Evolutionary conservation across 352 stramenopile species (phyloP), one percentile per base, ranked within the genome.

Genomic region (Phytophthora colocasiae): DNA sequence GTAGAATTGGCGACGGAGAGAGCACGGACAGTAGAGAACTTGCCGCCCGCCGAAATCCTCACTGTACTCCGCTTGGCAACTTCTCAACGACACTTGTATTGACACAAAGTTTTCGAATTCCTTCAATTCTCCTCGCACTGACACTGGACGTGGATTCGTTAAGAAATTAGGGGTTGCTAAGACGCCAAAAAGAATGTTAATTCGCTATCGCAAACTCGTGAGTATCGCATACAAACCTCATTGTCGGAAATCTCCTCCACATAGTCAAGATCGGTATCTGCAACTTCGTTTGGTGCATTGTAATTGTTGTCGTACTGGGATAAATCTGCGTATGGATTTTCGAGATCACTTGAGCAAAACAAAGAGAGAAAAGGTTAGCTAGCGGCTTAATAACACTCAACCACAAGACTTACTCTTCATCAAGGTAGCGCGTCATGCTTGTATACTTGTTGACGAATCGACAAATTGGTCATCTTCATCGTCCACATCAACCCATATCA

Each of bases 191-290:
- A 3, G 43, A 22, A 12, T 52, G 19, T 58, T 24, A 70, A 55
- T 52, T 12, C 11, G 26, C 22, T 22, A 43, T n/a, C 29, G 39
- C 6, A 9, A 52, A 3, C 14, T 26, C 6, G 17, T 47, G 3
- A 10, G 22, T 11, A 26, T 17, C 34, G 2, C 43, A 50, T 41
- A 29, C 17, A 17, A 26, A 92, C 81, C 78, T 92, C 81, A 40
- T 85, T 72, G 60, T 92, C 83, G 11, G 81, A 89, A 6, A 92
- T 89, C 17, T 92, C 80, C 66, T 92, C 83, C 14, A 84, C 52
- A 17, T 73, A 77, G 48, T 86, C 72, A 15, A 58, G 38, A 24
- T 63, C 53, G 19, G 49, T 51, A 54, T 64, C 53, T 15, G 65
- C 51, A 39, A 44, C 60, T 58, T 78, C 57, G 31, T 53, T 55